Base-by-base conservation (phyloP, 495 filamentous ascomycete species). In the Schizothecium vesticola region DNA sequence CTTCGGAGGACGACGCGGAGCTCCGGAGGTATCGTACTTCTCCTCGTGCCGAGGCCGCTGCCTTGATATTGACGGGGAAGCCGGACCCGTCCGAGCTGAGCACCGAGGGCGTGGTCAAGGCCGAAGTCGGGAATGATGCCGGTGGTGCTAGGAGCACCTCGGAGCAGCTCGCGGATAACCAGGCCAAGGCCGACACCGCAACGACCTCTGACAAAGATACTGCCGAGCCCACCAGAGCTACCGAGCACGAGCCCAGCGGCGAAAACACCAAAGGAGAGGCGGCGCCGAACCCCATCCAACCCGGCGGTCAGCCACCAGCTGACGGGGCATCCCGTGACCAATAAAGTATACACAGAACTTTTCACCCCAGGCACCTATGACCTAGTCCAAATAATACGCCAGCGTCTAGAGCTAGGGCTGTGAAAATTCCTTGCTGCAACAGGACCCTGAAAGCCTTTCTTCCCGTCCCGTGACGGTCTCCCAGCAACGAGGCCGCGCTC, bases 31-130 rank as follows among this genome's bases (percentile, higher is more conserved):
- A 64, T 56, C 69, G 68, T 28, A 66, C 29, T 19, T 22, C 28
- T 57, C 71, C 73, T 5, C 62, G 73, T 25, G 73, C 62, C 1
- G 71, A 70, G 60, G 69, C 71, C 9, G 25, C 55, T 24, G 73
- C 56, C 19, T n/a, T 75, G n/a, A 61, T 71, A 19, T 13, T 66
- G 13, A 28, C 59, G 29, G 36, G 25, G 23, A 61, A 25, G n/a
- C 2, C 9, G 29, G 64, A 59, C 43, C 8, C 19, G 29, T 28
- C 26, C 26, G 6, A 6, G 26, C 26, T 6, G 26, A 28, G 6
- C 43, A 9, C 16, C 5, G 43, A 51, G 43, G 19, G 43, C 16
- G 19, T 19, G 13, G 13, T 1, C 33, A 43, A 36, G 12, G 31
- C 12, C 12, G 31, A 36, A 13, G 31, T 36, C 31, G 28, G 0